These are phyloP conservation scores for Aspergillus sergii DNA, from an alignment of 2,329 filamentous ascomycete genomes.

Conservation along the genomic window DNA sequence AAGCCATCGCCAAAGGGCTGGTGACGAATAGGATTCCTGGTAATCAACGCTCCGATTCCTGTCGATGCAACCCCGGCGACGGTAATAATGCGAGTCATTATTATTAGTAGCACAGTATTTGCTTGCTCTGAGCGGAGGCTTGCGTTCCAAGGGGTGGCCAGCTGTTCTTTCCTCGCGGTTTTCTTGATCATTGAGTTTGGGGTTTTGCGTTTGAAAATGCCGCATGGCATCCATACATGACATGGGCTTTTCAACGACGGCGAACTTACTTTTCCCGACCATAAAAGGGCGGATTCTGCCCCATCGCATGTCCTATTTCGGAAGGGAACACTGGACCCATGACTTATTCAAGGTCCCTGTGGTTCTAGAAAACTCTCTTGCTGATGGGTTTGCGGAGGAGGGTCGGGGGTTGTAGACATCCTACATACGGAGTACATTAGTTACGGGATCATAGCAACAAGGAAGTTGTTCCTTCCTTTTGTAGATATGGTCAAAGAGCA, in stretches of 20 bases:
- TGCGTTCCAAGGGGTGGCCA: conserved; percentile 12
- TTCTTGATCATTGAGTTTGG: background rate
- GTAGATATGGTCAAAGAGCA: background rate
- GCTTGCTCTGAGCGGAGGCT: conserved; percentile 15
- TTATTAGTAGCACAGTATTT: conserved; percentile 4
- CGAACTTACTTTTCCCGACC: background rate
- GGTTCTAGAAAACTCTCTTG: background rate
- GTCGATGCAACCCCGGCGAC: conserved; percentile 22
- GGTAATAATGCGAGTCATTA: conserved; percentile 11
- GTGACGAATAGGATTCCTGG: conserved; percentile 25
- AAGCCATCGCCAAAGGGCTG: conserved; percentile 26
- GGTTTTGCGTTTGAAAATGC: background rate
- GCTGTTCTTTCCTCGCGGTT: background rate
- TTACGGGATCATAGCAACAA: background rate
- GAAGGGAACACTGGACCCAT: background rate
- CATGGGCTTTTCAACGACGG: background rate
- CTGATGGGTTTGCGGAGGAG: background rate
- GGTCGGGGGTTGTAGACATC: background rate
- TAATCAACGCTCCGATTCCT: conserved; percentile 1
- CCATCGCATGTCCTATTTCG: background rate
- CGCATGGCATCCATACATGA: background rate
- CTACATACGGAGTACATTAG: background rate
- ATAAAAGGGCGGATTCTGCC: background rate
- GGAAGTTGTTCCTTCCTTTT: background rate
- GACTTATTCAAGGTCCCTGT: background rate